These are phyloP conservation scores for Paramecium biaurelia DNA, from an alignment of 73 alveolate species.

Conservation along the genomic window DNA sequence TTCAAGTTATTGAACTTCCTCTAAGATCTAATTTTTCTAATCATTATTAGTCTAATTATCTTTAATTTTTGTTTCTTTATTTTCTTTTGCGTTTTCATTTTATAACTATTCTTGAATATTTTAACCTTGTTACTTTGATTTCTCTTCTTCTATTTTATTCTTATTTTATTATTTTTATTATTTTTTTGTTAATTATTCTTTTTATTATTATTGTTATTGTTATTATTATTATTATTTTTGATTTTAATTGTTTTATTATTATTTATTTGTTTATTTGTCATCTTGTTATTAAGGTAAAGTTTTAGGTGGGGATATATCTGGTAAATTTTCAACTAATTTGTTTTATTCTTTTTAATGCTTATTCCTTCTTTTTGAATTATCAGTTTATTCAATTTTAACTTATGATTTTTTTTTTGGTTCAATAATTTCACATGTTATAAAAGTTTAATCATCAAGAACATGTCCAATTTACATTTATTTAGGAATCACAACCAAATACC, in stretches of 20 bases:
- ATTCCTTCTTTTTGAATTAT: background rate
- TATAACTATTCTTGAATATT: background rate
- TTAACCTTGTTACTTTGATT: background rate
- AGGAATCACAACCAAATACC: conserved; percentile 19
- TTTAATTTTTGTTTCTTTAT: background rate
- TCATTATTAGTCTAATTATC: background rate
- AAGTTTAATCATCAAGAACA: background rate
- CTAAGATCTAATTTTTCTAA: background rate
- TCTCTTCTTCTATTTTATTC: background rate
- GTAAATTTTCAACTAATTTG: background rate
- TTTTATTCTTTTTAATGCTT: background rate
- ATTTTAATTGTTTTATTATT: background rate
- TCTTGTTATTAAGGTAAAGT: background rate
- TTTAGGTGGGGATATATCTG: conserved; percentile 7
- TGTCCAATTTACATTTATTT: conserved; percentile 9
- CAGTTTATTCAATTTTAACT: background rate
- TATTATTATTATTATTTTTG: background rate
- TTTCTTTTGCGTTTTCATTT: background rate
- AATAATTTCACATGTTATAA: background rate
- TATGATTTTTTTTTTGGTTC: background rate
- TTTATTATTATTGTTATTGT: background rate
- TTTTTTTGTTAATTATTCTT: background rate
- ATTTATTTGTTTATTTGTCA: background rate
- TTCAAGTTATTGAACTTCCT: background rate
- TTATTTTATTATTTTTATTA: background rate